Base-by-base conservation (phyloP, 106 monocot species). In the Hemerocallis citrina region DNA sequence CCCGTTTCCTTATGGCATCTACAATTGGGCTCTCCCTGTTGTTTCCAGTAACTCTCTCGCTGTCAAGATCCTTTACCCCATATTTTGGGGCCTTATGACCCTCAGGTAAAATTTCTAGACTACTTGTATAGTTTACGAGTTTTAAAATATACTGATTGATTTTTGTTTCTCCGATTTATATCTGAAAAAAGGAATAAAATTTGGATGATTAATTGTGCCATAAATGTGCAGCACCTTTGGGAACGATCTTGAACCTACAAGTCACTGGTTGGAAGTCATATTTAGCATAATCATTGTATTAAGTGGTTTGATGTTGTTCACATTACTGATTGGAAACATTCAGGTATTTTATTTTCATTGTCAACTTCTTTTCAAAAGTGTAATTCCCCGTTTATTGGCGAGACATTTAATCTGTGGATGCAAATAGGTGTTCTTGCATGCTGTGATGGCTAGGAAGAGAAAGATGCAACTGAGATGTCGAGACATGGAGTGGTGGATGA, bases 401-500 rank as follows among this genome's bases (percentile, higher is more conserved):
- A 24, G 39, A 60, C n/a, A 3, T 20, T 25, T 39, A 36, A 10
- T 7, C 40, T 25, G 13, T 7, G 15, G 4, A 57, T 17, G 54
- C 7, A 27, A 35, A 36, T 46, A 94, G 93, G 93, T 89, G 6
- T 83, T 94, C 64, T 48, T 94, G 70, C 93, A 94, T 42, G 85
- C 85, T 6, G 89, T 94, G 22, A 82, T 89, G 82, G 77, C 85
- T 16, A 74, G 93, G 68, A 94, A 82, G 68, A 59, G 93, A 42
- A 81, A 82, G 77, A 83, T 85, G 89, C 93, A 94, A 13, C 54
- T 94, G 32, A 35, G 93, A 19, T 89, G 71, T 57, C 78, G 93
- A 36, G 89, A 94, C 72, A 74, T 94, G 85, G 93, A 94, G 57
- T 94, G 93, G 93, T 94, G 93, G 93, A 94, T 94, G 93, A 82